Conservation (phyloP, 257 asterid genomes). For the Oldenlandia corymbosa region DNA sequence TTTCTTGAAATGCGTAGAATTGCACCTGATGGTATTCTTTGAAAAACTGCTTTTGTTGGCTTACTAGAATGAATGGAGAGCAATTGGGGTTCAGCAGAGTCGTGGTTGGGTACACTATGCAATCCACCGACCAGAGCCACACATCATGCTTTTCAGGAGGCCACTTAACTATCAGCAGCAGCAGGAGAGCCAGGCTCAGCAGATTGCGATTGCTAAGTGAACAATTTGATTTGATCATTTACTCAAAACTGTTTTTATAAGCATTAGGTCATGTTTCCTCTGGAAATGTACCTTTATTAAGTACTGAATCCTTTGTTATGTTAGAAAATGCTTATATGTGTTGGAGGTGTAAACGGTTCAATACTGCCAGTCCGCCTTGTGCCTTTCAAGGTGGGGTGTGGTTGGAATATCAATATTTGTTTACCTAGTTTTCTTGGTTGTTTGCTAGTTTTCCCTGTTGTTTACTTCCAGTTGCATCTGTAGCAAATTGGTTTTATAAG, state of each 20-base stretch:
- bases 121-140: slow-evolving; percentile 94
- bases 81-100: slow-evolving; percentile 93
- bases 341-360: slow-evolving; percentile 5
- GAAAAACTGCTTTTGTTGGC: neutral
- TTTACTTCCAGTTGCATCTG: neutral
- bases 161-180: slow-evolving; percentile 80
- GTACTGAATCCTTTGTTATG: neutral
- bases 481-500: neutral
- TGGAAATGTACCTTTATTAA: slow-evolving; percentile 26
- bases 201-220: slow-evolving; percentile 41
- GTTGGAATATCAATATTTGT: neutral
- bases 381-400: neutral
- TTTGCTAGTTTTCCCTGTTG: neutral
- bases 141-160: slow-evolving; percentile 98
- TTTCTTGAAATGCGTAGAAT: neutral
- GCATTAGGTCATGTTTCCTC: slow-evolving; percentile 19
- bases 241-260: too few relatives aligned
- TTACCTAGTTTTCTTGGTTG: neutral
- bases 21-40: neutral
- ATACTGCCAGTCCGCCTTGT: neutral
- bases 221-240: neutral
- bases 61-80: slow-evolving; percentile 82
- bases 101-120: slow-evolving; percentile 98
- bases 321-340: slow-evolving; percentile 1
- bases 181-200: slow-evolving; percentile 57